A percentile compares a stretch with the other conserved stretches of the same genome.
These are phyloP conservation scores for Pinus tabuliformis DNA, from an alignment of 75 land plant genomes.

Conservation along the genomic window DNA sequence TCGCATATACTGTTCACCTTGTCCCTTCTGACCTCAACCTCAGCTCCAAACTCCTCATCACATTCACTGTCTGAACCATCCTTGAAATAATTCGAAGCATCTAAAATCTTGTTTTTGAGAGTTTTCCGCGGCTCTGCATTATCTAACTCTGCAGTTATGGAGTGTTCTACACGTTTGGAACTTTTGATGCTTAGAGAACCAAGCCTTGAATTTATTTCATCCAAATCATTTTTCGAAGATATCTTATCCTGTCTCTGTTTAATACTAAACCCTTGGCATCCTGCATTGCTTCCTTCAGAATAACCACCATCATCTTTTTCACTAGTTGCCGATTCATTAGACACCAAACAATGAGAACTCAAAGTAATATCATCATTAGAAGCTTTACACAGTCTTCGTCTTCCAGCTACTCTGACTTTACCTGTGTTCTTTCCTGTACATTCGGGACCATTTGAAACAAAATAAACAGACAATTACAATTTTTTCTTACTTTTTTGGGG, in stretches of 20 bases:
- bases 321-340: neutral
- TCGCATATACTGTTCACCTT: neutral
- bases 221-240: neutral
- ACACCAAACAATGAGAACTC: neutral
- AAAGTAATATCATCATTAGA: neutral
- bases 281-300: neutral
- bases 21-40: neutral
- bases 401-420: conserved; percentile 43
- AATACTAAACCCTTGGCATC: neutral
- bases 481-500: no score
- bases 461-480: neutral
- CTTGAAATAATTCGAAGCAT: conserved; percentile 2
- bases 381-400: conserved; percentile 54
- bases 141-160: neutral
- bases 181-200: conserved; percentile 35
- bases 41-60: neutral
- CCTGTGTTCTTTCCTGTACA: neutral
- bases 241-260: neutral
- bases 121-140: neutral
- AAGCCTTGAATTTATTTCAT: conserved; percentile 35
- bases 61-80: conserved; percentile 4
- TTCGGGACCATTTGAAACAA: neutral
- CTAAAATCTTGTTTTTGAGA: neutral
- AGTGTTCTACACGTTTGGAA: neutral
- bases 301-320: neutral